Evolutionary conservation across 352 stramenopile genomes (phyloP).

Genomic region (Thalassiosira oceanica): DNA sequence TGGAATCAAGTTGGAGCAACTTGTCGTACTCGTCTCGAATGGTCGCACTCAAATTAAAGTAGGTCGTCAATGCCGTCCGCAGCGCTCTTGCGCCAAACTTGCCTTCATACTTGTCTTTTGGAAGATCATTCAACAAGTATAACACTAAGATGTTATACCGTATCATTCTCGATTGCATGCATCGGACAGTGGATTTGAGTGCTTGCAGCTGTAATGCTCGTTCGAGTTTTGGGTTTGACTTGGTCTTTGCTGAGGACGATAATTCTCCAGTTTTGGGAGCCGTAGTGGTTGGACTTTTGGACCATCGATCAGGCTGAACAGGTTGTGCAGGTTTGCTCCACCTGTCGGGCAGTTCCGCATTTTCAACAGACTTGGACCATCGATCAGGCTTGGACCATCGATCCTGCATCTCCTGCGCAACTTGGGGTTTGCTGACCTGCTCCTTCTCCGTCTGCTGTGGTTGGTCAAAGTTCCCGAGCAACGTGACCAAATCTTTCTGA

Average conservation of each 20-base stretch:
- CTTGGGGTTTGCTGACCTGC: no score
- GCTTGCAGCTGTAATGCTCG: slow-evolving; percentile 3
- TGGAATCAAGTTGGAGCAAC: no score
- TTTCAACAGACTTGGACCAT: no score
- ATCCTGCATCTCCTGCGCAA: no score
- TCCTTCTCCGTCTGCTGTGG: no score
- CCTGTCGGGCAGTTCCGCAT: no score
- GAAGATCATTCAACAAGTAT: slow-evolving; percentile 39
- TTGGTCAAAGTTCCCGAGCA: slow-evolving; percentile 29
- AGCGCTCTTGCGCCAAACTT: slow-evolving; percentile 45
- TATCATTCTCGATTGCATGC: slow-evolving; percentile 49
- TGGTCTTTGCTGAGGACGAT: not conserved
- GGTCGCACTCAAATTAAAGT: slow-evolving; percentile 25
- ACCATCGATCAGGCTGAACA: no score
- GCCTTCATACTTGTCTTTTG: slow-evolving; percentile 38
- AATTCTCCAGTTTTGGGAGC: not conserved
- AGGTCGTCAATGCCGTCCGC: slow-evolving; percentile 32
- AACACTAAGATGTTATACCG: slow-evolving; percentile 44
- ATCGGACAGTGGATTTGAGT: slow-evolving; percentile 14
- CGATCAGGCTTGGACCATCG: no score
- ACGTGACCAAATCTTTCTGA: slow-evolving; percentile 52
- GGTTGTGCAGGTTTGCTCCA: no score
- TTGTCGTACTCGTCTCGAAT: slow-evolving; percentile 16
- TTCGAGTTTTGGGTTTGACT: not conserved
- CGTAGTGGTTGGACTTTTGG: no score